Evolutionary conservation across 306 rosid genomes (phyloP).

Genomic region (Potentilla sterilis): DNA sequence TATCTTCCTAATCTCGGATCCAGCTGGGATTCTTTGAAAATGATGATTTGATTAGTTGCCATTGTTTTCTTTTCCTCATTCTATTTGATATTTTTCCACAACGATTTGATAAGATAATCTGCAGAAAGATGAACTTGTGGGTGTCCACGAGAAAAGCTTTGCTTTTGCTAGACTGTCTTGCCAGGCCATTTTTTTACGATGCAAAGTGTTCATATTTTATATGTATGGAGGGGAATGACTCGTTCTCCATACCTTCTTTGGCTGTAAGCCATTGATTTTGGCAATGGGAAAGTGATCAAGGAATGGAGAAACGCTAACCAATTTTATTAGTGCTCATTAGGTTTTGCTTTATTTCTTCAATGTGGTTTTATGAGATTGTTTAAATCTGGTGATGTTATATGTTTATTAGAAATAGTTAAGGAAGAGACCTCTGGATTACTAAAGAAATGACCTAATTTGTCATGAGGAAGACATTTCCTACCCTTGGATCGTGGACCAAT

Average conservation of each 20-base stretch:
- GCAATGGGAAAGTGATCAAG: not conserved
- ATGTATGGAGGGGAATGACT: not conserved
- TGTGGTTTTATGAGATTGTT: not conserved
- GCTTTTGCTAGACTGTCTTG: slow-evolving; percentile 16
- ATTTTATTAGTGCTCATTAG: not conserved
- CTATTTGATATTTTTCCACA: not conserved
- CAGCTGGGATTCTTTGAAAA: not conserved
- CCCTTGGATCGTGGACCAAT: not conserved
- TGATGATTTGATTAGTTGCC: not conserved
- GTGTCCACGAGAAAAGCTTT: not conserved
- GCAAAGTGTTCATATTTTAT: not conserved
- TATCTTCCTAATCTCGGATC: not conserved
- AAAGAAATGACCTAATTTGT: not conserved
- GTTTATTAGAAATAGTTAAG: not conserved
- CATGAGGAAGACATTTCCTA: not conserved
- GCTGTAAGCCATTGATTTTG: slow-evolving; percentile 5
- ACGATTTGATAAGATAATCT: slow-evolving; percentile 1
- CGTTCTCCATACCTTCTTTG: slow-evolving; percentile 14
- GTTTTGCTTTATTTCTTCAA: not conserved
- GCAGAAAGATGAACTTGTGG: slow-evolving; percentile 1
- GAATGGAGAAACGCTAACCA: not conserved
- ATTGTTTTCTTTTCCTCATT: not conserved
- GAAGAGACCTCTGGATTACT: not conserved
- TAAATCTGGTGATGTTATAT: not conserved
- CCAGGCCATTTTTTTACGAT: not conserved